phyloP scores from a whole-genome alignment of 2,329 filamentous ascomycete genomes.

The Cladosporium austrohemisphaericum region DNA sequence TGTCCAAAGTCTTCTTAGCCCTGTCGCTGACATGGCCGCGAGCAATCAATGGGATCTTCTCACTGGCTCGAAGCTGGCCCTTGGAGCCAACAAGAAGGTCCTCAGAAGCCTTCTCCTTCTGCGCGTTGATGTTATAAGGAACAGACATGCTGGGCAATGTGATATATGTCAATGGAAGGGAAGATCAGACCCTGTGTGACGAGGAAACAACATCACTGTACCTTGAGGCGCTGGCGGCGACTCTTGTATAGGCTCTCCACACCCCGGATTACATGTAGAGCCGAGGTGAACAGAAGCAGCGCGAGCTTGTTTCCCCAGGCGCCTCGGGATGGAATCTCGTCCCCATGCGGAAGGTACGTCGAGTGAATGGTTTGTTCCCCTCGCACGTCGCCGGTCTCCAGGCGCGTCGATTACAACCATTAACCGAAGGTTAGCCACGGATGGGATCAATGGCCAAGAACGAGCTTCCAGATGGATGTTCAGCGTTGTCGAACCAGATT shows the following conservation, averaged over 20 bases:
- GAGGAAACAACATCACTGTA: conserved; percentile 1
- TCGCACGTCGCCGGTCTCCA: conserved; percentile 11
- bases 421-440: too few relatives aligned
- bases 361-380: background rate
- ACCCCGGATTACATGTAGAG: conserved; percentile 14
- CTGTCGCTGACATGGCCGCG: conserved; percentile 71
- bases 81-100: conserved; percentile 29
- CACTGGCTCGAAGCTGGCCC: conserved; percentile 44
- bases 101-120: conserved; percentile 31
- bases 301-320: background rate
- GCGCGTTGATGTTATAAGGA: conserved; percentile 32
- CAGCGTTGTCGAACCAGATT: background rate
- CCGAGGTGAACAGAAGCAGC: conserved; percentile 6
- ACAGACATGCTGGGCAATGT: conserved; percentile 32
- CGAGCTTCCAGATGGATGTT: too few relatives aligned
- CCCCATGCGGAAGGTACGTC: background rate
- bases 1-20: conserved; percentile 77
- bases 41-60: conserved; percentile 57
- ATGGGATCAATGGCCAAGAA: too few relatives aligned
- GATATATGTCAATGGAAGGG: background rate
- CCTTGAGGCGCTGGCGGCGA: background rate
- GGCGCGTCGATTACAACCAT: too few relatives aligned
- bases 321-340: background rate
- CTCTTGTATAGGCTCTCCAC: conserved; percentile 12
- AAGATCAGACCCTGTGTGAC: conserved; percentile 4